Percentiles rank a stretch among this genome's conserved stretches.
These are phyloP conservation scores for Phialophora chinensis DNA, from an alignment of 2,329 filamentous ascomycete genomes.

Conservation along the genomic window DNA sequence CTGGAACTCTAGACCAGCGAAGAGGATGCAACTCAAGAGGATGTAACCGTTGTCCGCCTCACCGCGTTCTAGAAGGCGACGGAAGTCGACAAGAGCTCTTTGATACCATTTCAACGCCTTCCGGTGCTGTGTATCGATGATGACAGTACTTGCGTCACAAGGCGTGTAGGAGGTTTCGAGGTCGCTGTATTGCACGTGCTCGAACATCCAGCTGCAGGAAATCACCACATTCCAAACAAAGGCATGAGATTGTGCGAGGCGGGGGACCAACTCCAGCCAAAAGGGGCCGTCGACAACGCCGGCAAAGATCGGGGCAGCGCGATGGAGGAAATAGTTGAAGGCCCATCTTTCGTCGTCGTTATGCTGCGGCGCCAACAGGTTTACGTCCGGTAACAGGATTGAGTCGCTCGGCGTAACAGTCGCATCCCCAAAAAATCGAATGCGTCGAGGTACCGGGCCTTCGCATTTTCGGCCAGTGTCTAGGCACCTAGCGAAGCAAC, in stretches of 20 bases:
- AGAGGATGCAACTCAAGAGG: constrained; percentile 36
- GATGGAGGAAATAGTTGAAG: constrained; percentile 48
- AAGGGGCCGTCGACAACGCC: constrained; percentile 46
- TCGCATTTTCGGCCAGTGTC: constrained; percentile 39
- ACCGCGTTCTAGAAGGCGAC: constrained; percentile 13
- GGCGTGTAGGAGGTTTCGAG: constrained; percentile 12
- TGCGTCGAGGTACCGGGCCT: constrained; percentile 32
- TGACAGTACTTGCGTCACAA: not conserved
- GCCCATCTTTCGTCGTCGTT: constrained; percentile 44
- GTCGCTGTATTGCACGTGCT: constrained; percentile 33
- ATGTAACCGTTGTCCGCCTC: constrained; percentile 22
- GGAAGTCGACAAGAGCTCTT: constrained; percentile 27
- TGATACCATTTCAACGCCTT: constrained; percentile 32
- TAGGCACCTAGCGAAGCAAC: constrained; percentile 27
- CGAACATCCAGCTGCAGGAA: constrained; percentile 47
- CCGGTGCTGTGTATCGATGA: constrained; percentile 18
- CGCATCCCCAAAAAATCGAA: constrained; percentile 25
- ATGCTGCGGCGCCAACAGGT: constrained; percentile 18
- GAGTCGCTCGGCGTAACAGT: not conserved
- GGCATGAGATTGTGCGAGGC: constrained; percentile 45
- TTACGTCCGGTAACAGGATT: constrained; percentile 31
- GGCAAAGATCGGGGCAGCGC: constrained; percentile 43
- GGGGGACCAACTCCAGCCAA: constrained; percentile 47
- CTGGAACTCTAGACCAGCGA: constrained; percentile 39
- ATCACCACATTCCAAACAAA: constrained; percentile 50